Evolutionary conservation across 1,139 yeast genomes (phyloP).

Genomic region (Geotrichum australiense): DNA sequence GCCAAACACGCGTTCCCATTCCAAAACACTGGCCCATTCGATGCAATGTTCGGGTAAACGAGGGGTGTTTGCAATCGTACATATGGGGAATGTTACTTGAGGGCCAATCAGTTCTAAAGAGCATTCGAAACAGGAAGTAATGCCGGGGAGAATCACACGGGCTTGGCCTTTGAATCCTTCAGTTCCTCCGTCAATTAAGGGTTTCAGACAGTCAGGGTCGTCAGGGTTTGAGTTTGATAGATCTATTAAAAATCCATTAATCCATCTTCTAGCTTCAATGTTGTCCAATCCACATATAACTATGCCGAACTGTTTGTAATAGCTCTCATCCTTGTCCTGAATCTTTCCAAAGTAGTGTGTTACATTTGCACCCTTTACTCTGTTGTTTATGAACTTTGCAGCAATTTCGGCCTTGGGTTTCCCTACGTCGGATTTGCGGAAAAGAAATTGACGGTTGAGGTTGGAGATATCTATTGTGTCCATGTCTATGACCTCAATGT

Average conservation of each 20-base stretch:
- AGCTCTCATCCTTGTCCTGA: conserved; percentile 61
- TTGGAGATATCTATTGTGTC: conserved; percentile 90
- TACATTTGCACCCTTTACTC: conserved; percentile 46
- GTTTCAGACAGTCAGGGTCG: conserved; percentile 54
- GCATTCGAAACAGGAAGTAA: conserved; percentile 90
- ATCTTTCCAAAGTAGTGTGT: conserved; percentile 58
- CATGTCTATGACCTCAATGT: conserved; percentile 85
- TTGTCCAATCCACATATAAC: conserved; percentile 86
- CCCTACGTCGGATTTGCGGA: conserved; percentile 69
- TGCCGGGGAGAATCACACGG: conserved; percentile 76
- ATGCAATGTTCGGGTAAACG: conserved; percentile 91
- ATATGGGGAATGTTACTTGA: conserved; percentile 73
- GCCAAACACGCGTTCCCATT: conserved; percentile 57
- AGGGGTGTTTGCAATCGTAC: conserved; percentile 93
- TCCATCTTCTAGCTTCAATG: conserved; percentile 88
- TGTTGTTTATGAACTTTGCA: conserved; percentile 47
- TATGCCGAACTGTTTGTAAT: conserved; percentile 61
- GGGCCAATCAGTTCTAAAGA: conserved; percentile 70
- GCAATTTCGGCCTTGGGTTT: conserved; percentile 76
- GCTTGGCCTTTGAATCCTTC: conserved; percentile 94
- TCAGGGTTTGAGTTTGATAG: conserved; percentile 43
- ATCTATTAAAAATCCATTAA: conserved; percentile 65
- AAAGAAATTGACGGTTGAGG: conserved; percentile 82
- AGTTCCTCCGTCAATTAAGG: conserved; percentile 91
- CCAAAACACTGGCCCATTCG: conserved; percentile 79